Percentiles rank a stretch among this genome's conserved stretches.
Conservation (phyloP, 2,329 filamentous ascomycete species). For the Epichloe amarillans region DNA sequence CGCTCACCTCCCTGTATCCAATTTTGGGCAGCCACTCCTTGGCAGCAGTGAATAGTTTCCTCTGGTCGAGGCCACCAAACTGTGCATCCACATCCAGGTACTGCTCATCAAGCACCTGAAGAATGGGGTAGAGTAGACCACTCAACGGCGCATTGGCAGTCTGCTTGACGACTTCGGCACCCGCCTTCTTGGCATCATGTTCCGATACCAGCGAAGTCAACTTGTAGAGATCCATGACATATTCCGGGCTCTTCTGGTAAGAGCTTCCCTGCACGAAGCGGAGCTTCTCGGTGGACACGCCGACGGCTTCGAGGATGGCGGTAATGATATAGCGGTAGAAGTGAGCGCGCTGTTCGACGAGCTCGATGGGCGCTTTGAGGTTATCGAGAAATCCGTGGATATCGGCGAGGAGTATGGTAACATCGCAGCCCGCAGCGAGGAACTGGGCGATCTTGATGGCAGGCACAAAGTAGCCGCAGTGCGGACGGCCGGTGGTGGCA, state of each 20-base stretch:
- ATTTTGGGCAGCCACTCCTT: constrained; percentile 76
- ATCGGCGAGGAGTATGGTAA: constrained; percentile 65
- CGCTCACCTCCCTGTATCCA: constrained; percentile 55
- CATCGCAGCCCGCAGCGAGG: constrained; percentile 69
- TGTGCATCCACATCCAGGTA: constrained; percentile 80
- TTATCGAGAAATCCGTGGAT: constrained; percentile 70
- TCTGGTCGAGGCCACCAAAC: constrained; percentile 73
- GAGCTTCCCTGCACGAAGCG: constrained; percentile 73
- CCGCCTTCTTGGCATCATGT: constrained; percentile 78
- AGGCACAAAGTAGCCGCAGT: constrained; percentile 81
- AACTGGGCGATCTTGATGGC: constrained; percentile 84
- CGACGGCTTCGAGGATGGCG: constrained; percentile 60
- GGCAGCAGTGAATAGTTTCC: constrained; percentile 79
- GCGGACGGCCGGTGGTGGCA: constrained; percentile 74
- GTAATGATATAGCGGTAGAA: constrained; percentile 76
- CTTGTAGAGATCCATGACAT: constrained; percentile 82
- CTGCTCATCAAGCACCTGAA: constrained; percentile 86
- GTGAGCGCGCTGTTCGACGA: constrained; percentile 66
- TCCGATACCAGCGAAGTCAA: constrained; percentile 57
- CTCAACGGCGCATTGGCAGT: constrained; percentile 58
- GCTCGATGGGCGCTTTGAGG: constrained; percentile 75
- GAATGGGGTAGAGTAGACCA: constrained; percentile 27
- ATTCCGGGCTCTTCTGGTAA: constrained; percentile 62
- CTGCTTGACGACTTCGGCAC: constrained; percentile 92
- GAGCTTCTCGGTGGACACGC: constrained; percentile 65